Base-by-base conservation (phyloP, 768 basidiomycete genomes). In the Boletus bicolor region DNA sequence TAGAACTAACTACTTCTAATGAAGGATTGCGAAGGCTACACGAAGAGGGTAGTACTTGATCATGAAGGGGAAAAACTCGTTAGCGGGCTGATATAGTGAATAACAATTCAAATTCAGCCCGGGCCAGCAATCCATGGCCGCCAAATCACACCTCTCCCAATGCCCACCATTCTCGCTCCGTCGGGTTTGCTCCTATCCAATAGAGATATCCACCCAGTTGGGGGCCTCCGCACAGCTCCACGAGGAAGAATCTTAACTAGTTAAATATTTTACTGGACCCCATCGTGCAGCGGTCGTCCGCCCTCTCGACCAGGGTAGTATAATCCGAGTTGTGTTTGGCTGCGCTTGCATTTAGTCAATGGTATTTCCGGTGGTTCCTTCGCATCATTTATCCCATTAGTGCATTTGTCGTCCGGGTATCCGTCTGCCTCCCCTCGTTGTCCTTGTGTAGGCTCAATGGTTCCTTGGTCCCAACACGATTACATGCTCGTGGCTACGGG, bases 261-360 rank as follows among this genome's bases (percentile, higher is more conserved):
- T 11, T 24, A 26, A 59, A 59, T 6, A 44, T 60, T 5, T 38
- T 11, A 1, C 36, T 58, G 3, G 58, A 59, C 9, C 58, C 58
- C 0, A 55, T 44, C 46, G 58, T 24, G 51, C 51, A 7, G 42
- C 28, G 61, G 61, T 24, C 56, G 51, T 9, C 53, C 57, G n/a
- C 52, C 57, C n/a, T 59, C 57, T 32, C 51, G 26, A 24, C 44
- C 62, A 14, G 53, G 53, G 28, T 64, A 54, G 62, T 61, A 62
- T 38, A 49, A 49, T 19, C 32, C 21, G 21, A 24, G 21, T 24
- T 24, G 30, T 6, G 47, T 24, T 35, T 63, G 62, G 49, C 58
- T 62, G 9, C 52, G 49, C 11, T 17, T 64, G 49, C 46, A 26
- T 21, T 61, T 55, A 2, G 42, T 63, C 39, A 35, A 14, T 17